Evolutionary conservation across 805 yeast genomes (phyloP).

Genomic region (Barnettozyma sucrosica): DNA sequence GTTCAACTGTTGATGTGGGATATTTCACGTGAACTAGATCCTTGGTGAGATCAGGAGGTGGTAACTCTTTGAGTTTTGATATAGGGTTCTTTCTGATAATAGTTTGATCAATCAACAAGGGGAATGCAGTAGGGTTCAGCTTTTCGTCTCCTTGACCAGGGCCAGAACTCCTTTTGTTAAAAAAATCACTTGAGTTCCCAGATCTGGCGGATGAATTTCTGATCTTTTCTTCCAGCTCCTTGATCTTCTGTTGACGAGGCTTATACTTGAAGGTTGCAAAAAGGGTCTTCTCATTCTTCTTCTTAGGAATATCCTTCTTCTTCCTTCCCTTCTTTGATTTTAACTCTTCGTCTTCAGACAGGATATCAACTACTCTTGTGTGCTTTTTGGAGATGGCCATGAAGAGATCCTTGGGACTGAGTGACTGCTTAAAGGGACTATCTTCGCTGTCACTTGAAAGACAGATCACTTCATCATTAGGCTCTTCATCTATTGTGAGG

Average conservation of each 20-base stretch:
- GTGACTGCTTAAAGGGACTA: neutral
- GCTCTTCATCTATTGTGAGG: neutral
- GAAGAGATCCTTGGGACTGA: slow-evolving; percentile 1
- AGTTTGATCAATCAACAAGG: slow-evolving; percentile 7
- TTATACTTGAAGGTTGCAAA: slow-evolving; percentile 18
- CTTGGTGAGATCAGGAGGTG: slow-evolving; percentile 9
- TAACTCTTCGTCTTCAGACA: slow-evolving; percentile 11
- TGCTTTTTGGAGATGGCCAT: neutral
- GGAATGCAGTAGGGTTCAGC: slow-evolving; percentile 3
- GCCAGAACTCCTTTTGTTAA: slow-evolving; percentile 6
- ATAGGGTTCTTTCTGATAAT: slow-evolving; percentile 12
- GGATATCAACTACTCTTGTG: slow-evolving; percentile 13
- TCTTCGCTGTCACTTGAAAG: neutral
- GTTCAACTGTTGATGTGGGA: slow-evolving; percentile 1
- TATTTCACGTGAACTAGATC: slow-evolving; percentile 16
- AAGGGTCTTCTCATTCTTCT: neutral
- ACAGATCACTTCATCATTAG: neutral
- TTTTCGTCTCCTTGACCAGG: neutral
- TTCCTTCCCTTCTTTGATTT: slow-evolving; percentile 3
- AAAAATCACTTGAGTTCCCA: slow-evolving; percentile 18
- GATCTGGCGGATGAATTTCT: slow-evolving; percentile 10
- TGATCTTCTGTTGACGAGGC: slow-evolving; percentile 14
- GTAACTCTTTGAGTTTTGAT: slow-evolving; percentile 18
- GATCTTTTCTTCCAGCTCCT: slow-evolving; percentile 22
- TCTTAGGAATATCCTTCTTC: neutral